Base-by-base conservation (phyloP, 805 yeast genomes). In the Candida anglica region DNA sequence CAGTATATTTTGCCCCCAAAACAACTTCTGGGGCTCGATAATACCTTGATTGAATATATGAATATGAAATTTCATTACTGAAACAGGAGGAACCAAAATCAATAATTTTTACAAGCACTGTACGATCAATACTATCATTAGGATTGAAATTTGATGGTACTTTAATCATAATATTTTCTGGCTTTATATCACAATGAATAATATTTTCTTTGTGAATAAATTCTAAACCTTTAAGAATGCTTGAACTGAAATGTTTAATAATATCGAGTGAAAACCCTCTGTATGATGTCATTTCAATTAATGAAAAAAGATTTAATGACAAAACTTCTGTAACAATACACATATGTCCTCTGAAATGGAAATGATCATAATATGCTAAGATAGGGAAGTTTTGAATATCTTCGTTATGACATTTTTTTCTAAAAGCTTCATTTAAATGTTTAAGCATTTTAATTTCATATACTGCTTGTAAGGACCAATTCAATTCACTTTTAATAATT, bases 131-230 rank as follows among this genome's bases (percentile, higher is more conserved):
- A 17, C 41, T 21, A 14, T n/a, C 11, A 6, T 26, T 27, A 4
- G 23, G 19, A 5, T 15, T 10, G 15, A 26, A 47, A 10, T 32
- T 25, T 2, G 36, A 18, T 1, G 71, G 71, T 10, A 65, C 39
- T 31, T 53, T 51, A 4, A 83, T 56, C 79, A 86, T 77, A 23
- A 87, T 64, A 55, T 87, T 87, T 48, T 86, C 95, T 0, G 95
- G 96, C 50, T 87, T 87, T 37, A 87, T 61, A 52, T 87, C 96
- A 47, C 95, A 86, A 52, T 87, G 96, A 17, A 87, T 76, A 5
- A 87, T 71, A 9, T 69, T 63, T 18, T 66, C 50, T 0, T 58
- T 43, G 44, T 82, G 88, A 21, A 87, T 63, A 42, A 66, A 77
- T n/a, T 66, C 54, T 28, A 87, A 53, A 0, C 86, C 89, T 6